Evolutionary conservation across 2,329 filamentous ascomycete species (phyloP).

Genomic region (Fusarium coicis): DNA sequence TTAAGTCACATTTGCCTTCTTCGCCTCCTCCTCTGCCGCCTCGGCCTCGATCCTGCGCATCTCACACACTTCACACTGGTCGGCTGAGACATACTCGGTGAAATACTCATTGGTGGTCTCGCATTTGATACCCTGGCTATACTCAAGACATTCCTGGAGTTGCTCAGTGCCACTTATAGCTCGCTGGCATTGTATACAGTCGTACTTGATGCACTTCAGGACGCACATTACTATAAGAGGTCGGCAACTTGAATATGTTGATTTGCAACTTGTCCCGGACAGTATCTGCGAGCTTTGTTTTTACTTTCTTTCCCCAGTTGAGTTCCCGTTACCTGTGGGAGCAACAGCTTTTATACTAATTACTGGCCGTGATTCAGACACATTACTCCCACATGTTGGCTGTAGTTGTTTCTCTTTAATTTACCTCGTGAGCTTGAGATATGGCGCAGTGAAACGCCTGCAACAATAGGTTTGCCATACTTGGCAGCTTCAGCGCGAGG

Average conservation of each 20-base stretch:
- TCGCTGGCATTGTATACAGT: slow-evolving; percentile 28
- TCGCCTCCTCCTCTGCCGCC: background rate
- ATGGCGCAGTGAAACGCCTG: slow-evolving; percentile 4
- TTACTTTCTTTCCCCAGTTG: background rate
- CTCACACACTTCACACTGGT: slow-evolving; percentile 28
- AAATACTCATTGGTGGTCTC: background rate
- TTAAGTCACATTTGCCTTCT: background rate
- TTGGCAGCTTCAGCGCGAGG: background rate
- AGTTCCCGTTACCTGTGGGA: no score
- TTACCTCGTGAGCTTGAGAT: background rate
- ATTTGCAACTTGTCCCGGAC: background rate
- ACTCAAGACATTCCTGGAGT: background rate
- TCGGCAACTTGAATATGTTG: background rate
- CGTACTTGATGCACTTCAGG: slow-evolving; percentile 16
- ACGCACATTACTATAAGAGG: slow-evolving; percentile 14
- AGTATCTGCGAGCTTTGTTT: background rate
- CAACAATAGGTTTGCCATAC: background rate
- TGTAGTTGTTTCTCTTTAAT: background rate
- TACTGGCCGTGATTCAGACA: background rate
- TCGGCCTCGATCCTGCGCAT: slow-evolving; percentile 7
- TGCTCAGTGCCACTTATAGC: slow-evolving; percentile 13
- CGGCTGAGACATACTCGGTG: slow-evolving; percentile 20
- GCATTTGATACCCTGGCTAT: slow-evolving; percentile 4
- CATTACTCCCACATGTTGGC: background rate
- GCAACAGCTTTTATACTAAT: background rate